Percentiles rank a stretch among this genome's conserved stretches.
Conservation (phyloP, 2,329 filamentous ascomycete species). For the Alternaria incomplexa region DNA sequence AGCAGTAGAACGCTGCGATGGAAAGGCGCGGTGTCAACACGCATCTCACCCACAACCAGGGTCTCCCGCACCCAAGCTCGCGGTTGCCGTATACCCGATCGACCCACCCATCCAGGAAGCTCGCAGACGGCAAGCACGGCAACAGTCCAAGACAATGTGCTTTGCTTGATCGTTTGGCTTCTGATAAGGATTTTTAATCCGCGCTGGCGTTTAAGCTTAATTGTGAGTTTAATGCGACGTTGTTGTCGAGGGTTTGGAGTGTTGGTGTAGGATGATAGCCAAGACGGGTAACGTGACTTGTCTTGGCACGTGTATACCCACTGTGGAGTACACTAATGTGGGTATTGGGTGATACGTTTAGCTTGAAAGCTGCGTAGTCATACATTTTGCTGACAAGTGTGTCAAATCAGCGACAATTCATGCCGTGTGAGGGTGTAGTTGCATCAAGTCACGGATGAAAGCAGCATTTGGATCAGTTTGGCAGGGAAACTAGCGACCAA, state of each 20-base stretch:
- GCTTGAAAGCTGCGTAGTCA: not conserved
- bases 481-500: not conserved
- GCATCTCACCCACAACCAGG: not conserved
- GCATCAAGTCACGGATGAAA: not conserved
- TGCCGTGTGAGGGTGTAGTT: no score
- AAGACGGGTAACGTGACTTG: not conserved
- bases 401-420: no score
- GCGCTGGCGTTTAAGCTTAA: slow-evolving; percentile 2
- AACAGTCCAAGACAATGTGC: not conserved
- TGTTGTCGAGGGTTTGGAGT: not conserved
- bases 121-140: slow-evolving; percentile 9
- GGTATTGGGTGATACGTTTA: not conserved
- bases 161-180: slow-evolving; percentile 13
- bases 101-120: not conserved
- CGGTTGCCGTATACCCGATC: not conserved
- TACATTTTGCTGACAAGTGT: no score
- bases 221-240: slow-evolving; percentile 3
- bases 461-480: not conserved
- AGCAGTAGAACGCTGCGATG: not conserved
- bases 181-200: not conserved
- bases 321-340: not conserved
- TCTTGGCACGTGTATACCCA: not conserved
- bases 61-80: not conserved
- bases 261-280: not conserved
- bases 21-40: not conserved